These are phyloP conservation scores for Ophiostoma ulmi DNA, from an alignment of 2,329 filamentous ascomycete species.

Conservation along the genomic window DNA sequence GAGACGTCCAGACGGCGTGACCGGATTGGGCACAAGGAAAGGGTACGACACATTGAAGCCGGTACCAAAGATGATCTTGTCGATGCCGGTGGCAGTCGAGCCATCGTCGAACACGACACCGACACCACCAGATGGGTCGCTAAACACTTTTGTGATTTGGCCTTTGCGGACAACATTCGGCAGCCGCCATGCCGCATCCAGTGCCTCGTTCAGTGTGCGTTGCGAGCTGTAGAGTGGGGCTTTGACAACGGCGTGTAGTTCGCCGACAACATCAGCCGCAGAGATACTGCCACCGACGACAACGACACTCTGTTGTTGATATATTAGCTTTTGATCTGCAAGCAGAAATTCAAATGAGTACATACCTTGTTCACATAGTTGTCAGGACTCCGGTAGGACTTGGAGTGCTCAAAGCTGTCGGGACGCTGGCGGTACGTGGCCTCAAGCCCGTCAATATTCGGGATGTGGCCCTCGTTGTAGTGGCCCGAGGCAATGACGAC, in stretches of 20 bases:
- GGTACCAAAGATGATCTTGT: slow-evolving; percentile 55
- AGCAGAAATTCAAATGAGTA: slow-evolving; percentile 32
- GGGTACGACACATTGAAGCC: slow-evolving; percentile 54
- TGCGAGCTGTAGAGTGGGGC: slow-evolving; percentile 42
- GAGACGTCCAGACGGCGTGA: slow-evolving; percentile 28
- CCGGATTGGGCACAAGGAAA: slow-evolving; percentile 38
- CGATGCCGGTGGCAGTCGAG: slow-evolving; percentile 43
- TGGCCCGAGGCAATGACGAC: slow-evolving; percentile 40
- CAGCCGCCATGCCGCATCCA: background rate
- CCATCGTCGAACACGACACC: slow-evolving; percentile 45
- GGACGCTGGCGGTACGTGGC: slow-evolving; percentile 36
- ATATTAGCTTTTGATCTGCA: too few relatives aligned
- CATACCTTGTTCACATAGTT: slow-evolving; percentile 27
- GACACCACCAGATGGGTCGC: too few relatives aligned
- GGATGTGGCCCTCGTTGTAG: slow-evolving; percentile 39
- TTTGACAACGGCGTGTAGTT: slow-evolving; percentile 51
- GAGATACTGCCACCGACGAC: too few relatives aligned
- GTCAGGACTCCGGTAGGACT: slow-evolving; percentile 36
- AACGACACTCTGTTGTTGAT: too few relatives aligned
- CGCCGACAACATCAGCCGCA: slow-evolving; percentile 50
- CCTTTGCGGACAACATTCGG: background rate
- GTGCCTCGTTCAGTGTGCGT: background rate
- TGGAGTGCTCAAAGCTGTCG: slow-evolving; percentile 38
- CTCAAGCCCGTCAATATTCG: slow-evolving; percentile 37
- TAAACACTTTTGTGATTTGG: background rate